These are phyloP conservation scores for Bimuria novae-zelandiae DNA, from an alignment of 2,329 filamentous ascomycete species.

Conservation along the genomic window DNA sequence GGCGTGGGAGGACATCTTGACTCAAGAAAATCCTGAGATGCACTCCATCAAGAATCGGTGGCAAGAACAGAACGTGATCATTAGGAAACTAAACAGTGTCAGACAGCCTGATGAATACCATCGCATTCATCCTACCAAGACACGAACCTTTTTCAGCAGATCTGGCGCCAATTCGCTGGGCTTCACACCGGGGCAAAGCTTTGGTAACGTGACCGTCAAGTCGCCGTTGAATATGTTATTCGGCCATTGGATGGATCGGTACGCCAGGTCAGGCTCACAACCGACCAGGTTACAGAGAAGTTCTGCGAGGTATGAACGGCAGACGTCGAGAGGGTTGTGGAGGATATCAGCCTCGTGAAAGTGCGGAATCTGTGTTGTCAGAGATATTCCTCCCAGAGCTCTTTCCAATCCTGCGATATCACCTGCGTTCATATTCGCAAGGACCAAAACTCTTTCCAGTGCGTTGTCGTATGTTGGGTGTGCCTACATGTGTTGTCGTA, in stretches of 20 bases:
- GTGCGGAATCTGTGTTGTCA: too few species aligned
- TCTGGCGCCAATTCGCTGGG: conserved; percentile 19
- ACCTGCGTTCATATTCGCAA: too few species aligned
- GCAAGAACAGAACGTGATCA: conserved; percentile 67
- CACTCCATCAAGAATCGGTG: conserved; percentile 62
- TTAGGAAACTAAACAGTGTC: conserved; percentile 63
- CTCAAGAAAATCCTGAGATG: conserved; percentile 74
- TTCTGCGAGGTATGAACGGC: conserved; percentile 27
- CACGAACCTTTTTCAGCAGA: conserved; percentile 29
- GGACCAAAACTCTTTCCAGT: too few species aligned
- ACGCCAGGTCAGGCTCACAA: conserved; percentile 23
- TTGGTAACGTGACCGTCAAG: conserved; percentile 32
- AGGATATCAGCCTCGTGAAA: conserved; percentile 14
- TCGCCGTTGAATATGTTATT: conserved; percentile 40
- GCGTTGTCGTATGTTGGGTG: too few species aligned
- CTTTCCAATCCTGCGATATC: too few species aligned
- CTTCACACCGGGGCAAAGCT: conserved; percentile 29
- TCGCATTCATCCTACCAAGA: neutral
- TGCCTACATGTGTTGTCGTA: too few species aligned
- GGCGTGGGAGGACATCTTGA: conserved; percentile 58
- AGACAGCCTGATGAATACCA: neutral
- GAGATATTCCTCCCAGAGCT: too few species aligned
- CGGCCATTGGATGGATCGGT: conserved; percentile 34
- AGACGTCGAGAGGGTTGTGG: conserved; percentile 34
- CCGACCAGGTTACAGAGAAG: conserved; percentile 20